Base-by-base conservation (phyloP, 1,139 yeast genomes). In the Pichia sp. region DNA sequence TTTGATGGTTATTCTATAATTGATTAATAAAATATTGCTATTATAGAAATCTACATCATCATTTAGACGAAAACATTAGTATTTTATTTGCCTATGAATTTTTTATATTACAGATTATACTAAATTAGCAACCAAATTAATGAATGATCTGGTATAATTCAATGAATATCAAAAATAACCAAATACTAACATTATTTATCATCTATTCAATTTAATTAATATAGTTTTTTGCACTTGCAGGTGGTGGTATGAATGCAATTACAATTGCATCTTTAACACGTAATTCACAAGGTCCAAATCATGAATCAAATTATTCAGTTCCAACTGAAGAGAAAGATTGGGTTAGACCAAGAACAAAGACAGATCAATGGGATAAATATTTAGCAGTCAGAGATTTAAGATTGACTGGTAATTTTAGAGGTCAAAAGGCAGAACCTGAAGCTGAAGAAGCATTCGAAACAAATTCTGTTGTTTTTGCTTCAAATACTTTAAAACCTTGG, bases 371-470 rank as follows among this genome's bases (percentile, higher is more conserved):
- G 81, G 83, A 80, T 60, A 67, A 66, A 51, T 60, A 67, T 54
- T 59, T 66, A 51, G 70, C 70, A 72, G 84, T 82, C 60, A 76
- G 96, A 65, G 96, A 87, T 68, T 75, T 79, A 66, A 75, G 90
- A 60, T 72, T 87, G 62, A 87, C 95, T 13, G 95, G 95, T 28
- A 75, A 76, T 45, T 74, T 72, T 62, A 76, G 96, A 65, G 91
- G 84, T 29, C 95, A 87, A 67, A 70, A 77, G 49, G 82, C 80
- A 58, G 80, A 77, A 51, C 78, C 91, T 10, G 70, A 77, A 49
- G 96, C 96, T 13, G 90, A 91, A 42, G 91, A 84, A 58, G 78
- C 76, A 47, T 87, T 81, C 71, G 80, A 79, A 68, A 74, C 79
- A 43, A 80, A 77, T 65, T 77, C 81, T 33, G 59, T 67, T 46